Conservation (phyloP, 495 filamentous ascomycete genomes). For the Glonium stellatum region DNA sequence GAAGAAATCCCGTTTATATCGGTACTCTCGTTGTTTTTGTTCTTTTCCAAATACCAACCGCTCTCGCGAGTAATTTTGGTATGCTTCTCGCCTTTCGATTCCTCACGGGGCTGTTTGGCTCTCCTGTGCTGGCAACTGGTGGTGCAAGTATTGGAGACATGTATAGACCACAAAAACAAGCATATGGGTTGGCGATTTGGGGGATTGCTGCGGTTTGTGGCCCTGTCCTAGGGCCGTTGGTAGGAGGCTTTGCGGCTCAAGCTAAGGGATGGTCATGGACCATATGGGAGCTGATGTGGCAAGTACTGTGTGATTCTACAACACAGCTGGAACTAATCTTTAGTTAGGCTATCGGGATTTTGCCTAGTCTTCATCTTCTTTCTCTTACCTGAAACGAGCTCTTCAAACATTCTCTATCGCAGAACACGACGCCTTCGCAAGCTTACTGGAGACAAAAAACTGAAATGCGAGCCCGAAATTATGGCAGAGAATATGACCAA, state of each 20-base stretch:
- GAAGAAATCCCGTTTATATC: slow-evolving; percentile 3
- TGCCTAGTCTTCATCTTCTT: too few relatives aligned
- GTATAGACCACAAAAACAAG: slow-evolving; percentile 18
- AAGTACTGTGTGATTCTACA: too few relatives aligned
- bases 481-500: slow-evolving; percentile 32
- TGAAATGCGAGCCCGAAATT: slow-evolving; percentile 40
- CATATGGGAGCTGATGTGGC: slow-evolving; percentile 39
- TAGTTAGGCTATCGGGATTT: too few relatives aligned
- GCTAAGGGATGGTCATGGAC: slow-evolving; percentile 42
- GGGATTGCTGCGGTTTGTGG: slow-evolving; percentile 36
- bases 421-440: slow-evolving; percentile 26
- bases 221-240: slow-evolving; percentile 41
- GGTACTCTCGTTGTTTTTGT: slow-evolving; percentile 7
- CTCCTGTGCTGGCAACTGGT: slow-evolving; percentile 36
- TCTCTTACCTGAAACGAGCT: slow-evolving; percentile 25
- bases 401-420: slow-evolving; percentile 32
- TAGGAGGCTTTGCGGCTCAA: slow-evolving; percentile 39
- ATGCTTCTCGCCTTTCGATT: slow-evolving; percentile 21
- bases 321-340: too few relatives aligned
- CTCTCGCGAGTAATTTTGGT: slow-evolving; percentile 2
- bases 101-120: slow-evolving; percentile 34
- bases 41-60: slow-evolving; percentile 6
- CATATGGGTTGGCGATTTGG: slow-evolving; percentile 29
- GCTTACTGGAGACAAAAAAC: slow-evolving; percentile 33
- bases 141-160: slow-evolving; percentile 34